Conservation (phyloP, 139 green algal genomes). For the Picochlorum sp. region DNA sequence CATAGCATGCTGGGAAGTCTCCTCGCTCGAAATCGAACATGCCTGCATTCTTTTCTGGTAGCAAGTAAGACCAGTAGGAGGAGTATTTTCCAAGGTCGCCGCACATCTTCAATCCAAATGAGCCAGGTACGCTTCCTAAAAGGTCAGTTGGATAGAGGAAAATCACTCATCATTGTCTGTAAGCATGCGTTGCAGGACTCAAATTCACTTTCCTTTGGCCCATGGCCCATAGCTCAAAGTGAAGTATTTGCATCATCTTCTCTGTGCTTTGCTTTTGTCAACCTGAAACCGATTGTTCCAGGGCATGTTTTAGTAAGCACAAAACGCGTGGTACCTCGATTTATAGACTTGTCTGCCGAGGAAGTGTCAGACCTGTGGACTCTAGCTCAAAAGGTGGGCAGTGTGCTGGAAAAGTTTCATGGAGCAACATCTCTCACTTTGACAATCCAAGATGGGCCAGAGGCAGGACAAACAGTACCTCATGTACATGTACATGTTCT, state of each 20-base stretch:
- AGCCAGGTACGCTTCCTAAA: too few relatives aligned
- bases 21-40: too few relatives aligned
- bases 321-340: slow-evolving; percentile 58
- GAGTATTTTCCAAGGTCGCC: too few relatives aligned
- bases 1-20: too few relatives aligned
- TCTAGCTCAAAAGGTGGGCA: slow-evolving; percentile 53
- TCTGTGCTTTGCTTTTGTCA: slow-evolving; percentile 81
- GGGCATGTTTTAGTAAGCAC: slow-evolving; percentile 90
- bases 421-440: slow-evolving; percentile 64
- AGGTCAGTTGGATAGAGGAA: not conserved
- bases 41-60: too few relatives aligned
- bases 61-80: too few relatives aligned
- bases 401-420: slow-evolving; percentile 49
- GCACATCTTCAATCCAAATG: too few relatives aligned
- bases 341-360: slow-evolving; percentile 61
- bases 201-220: slow-evolving; percentile 51
- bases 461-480: slow-evolving; percentile 86
- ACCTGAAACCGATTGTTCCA: slow-evolving; percentile 93
- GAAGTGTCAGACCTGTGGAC: slow-evolving; percentile 87
- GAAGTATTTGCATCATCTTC: slow-evolving; percentile 70
- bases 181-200: slow-evolving; percentile 15
- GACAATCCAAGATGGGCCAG: slow-evolving; percentile 70
- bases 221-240: slow-evolving; percentile 40
- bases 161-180: not conserved
- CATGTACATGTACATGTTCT: slow-evolving; percentile 96